Percentiles rank a stretch among this genome's conserved stretches.
phyloP scores from a whole-genome alignment of 257 asterid genomes.

The Nicotiana benthamiana region DNA sequence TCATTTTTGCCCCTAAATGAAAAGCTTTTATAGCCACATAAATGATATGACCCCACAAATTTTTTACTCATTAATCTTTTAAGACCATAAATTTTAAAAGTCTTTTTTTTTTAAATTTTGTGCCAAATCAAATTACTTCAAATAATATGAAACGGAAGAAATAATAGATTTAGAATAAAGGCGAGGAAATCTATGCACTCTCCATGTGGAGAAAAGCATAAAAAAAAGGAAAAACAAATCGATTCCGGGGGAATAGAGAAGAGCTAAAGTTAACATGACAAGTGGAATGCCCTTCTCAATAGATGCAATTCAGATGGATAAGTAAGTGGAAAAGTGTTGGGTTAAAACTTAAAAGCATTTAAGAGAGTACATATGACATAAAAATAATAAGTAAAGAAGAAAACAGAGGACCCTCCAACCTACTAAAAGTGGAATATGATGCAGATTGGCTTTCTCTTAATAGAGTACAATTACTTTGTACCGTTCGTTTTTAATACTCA shows the following conservation, averaged over 20 bases:
- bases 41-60: too few species aligned
- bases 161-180: conserved; percentile 7
- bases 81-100: too few species aligned
- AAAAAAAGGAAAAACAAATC: background rate
- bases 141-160: too few species aligned
- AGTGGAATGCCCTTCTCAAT: conserved; percentile 12
- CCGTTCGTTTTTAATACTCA: conserved; percentile 16
- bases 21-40: too few species aligned
- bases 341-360: background rate
- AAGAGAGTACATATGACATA: background rate
- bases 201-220: conserved; percentile 26
- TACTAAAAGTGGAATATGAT: conserved; percentile 5
- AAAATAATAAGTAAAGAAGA: background rate
- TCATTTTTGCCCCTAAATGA: too few species aligned
- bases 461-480: conserved; percentile 26
- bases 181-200: conserved; percentile 15
- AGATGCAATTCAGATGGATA: background rate
- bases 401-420: background rate
- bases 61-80: too few species aligned
- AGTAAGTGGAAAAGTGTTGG: background rate
- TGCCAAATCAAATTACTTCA: too few species aligned
- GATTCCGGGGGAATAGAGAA: background rate
- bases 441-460: conserved; percentile 7
- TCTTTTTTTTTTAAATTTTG: too few species aligned
- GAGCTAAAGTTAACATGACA: conserved; percentile 9